Evolutionary conservation across 2,329 filamentous ascomycete species (phyloP), one percentile per base, ranked within the genome.

Genomic region (Cladophialophora yegresii): DNA sequence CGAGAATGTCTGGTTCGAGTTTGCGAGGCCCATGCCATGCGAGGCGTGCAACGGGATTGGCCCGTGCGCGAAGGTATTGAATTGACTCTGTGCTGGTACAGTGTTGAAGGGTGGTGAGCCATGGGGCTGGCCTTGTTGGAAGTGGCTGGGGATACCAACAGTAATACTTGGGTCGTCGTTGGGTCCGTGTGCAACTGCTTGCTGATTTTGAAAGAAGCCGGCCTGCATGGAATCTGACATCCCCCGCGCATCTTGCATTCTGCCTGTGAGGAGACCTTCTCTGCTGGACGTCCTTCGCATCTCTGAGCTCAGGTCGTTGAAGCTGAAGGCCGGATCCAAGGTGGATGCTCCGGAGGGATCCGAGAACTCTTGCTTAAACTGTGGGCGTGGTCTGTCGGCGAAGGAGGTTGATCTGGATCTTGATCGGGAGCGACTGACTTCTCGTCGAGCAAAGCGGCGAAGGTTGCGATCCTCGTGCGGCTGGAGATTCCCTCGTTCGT

Each of bases 391-490:
- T 16, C 16, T 23, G 33, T 63, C 47, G 36, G 61, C 64, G 51
- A 66, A 65, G 22, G 68, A 70, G 4, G 54, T 36, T 4, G 68
- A 70, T 47, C 68, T 60, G 13, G 68, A 65, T 32, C 68, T 61
- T 7, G 65, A 66, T 28, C 68, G 63, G 2, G 63, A 69, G 33
- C 68, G 68, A 54, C 63, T 69, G 47, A 70, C 54, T 61, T 71
- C 69, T 45, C 69, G 62, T 26, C 67, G 65, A 22, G 69, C 69
- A 54, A 70, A 71, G 32, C 69, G 67, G 16, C 69, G 65, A 13
- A 71, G 50, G 45, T 71, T 71, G 32, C 69, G 64, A 56, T 71
- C 69, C 30, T 71, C 69, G 28, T 67, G 50, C 20, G 66, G 64
- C 36, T 62, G 62, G 16, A 70, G 64, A 28, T 63, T 68, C 45